Base-by-base conservation (phyloP, 345 rosid genomes). In the Cardiospermum halicacabum region DNA sequence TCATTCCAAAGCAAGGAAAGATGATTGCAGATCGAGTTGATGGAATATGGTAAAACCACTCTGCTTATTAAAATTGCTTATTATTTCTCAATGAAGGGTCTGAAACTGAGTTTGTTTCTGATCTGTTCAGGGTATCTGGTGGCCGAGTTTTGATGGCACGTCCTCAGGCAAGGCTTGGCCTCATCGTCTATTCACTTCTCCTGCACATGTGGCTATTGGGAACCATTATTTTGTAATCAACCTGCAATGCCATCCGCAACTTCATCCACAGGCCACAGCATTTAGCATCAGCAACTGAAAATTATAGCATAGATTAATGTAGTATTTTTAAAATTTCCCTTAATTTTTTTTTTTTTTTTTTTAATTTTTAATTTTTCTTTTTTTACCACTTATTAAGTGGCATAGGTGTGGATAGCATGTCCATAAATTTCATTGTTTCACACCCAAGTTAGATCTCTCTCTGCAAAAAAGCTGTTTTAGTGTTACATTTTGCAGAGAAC, bases 1-100 rank as follows among this genome's bases (percentile, higher is more conserved):
- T 90, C 39, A 72, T 90, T 60, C 97, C 98, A 37, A 82, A 63
- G 62, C 96, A 88, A 86, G 98, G 97, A 51, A 93, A 88, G 78
- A 64, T 85, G 74, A 57, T 88, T 27, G 97, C 98, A 70, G 98
- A 93, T 72, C 85, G 94, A 31, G 68, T 93, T 2, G 98, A 93
- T 32, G 90, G 98, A 71, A 73, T 93, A 56, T 93, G 98, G 98
- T 90, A 88, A 67, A 58, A 28, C n/a, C 40, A 49, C 60, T 36
- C 26, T 30, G 40, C 25, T n/a, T 8, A 3, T 55, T 26, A 30
- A n/a, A n/a, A n/a, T n/a, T n/a, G n/a, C n/a, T n/a, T 32, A 27
- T 30, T 24, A 40, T 51, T 58, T 18, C 15, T n/a, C n/a, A n/a
- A n/a, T n/a, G n/a, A n/a, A n/a, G 25, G n/a, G 53, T 37, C 28